These are phyloP conservation scores for Colletotrichum tropicicola DNA, from an alignment of 2,329 filamentous ascomycete genomes.

Conservation along the genomic window DNA sequence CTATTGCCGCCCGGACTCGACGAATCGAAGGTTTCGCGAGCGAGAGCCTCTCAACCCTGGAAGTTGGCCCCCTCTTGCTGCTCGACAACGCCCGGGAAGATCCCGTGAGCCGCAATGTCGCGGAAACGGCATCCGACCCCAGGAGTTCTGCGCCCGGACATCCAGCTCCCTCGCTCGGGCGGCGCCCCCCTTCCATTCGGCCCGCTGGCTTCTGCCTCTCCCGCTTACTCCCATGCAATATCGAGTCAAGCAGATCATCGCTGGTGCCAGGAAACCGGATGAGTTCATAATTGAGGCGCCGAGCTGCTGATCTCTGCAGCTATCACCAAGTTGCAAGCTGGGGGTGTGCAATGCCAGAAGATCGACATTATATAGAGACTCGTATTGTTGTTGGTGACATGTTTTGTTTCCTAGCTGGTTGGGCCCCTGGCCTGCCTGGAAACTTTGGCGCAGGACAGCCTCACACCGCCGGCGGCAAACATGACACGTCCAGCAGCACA, in stretches of 20 bases:
- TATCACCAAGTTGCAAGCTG: no score
- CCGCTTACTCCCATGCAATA: background rate
- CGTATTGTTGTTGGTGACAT: background rate
- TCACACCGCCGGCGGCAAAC: background rate
- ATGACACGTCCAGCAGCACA: background rate
- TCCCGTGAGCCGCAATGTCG: slow-evolving; percentile 16
- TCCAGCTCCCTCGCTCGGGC: slow-evolving; percentile 44
- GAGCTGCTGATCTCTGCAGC: background rate
- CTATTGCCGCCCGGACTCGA: background rate
- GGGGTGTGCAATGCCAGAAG: no score
- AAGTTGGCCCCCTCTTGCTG: background rate
- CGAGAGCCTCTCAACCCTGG: background rate
- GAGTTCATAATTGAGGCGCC: background rate
- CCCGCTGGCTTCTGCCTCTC: slow-evolving; percentile 20
- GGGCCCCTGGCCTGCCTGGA: background rate
- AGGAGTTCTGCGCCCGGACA: slow-evolving; percentile 35
- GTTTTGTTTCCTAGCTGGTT: background rate
- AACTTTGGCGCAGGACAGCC: background rate
- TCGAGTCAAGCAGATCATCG: background rate
- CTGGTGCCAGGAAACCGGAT: background rate
- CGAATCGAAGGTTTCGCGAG: background rate
- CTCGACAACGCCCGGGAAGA: background rate
- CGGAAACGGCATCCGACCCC: slow-evolving; percentile 18
- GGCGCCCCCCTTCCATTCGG: background rate
- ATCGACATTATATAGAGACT: no score